These are phyloP conservation scores for Puccinia hordei DNA, from an alignment of 1,284 basidiomycete genomes.

Conservation along the genomic window DNA sequence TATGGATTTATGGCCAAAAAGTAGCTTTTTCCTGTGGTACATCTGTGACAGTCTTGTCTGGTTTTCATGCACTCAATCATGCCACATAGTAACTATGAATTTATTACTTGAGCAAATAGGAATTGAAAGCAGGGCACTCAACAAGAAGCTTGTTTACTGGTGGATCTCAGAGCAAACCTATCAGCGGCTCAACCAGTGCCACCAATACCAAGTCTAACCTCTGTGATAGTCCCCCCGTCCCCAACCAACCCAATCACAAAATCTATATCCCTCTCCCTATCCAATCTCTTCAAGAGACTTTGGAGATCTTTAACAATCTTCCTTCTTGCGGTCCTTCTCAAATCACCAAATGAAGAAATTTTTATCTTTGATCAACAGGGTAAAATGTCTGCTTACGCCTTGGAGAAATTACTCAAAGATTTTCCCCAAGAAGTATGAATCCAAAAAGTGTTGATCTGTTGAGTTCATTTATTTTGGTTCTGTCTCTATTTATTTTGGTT, in stretches of 20 bases:
- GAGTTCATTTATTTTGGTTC: no score
- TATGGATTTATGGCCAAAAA: no score
- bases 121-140: no score
- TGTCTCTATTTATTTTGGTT: no score
- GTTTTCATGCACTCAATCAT: no score
- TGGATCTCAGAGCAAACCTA: not conserved
- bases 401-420: conserved; percentile 86
- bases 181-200: conserved; percentile 26
- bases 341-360: conserved; percentile 88
- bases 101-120: no score
- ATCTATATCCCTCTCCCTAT: conserved; percentile 1
- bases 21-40: no score
- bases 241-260: not conserved
- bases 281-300: conserved; percentile 55
- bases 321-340: conserved; percentile 65
- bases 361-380: conserved; percentile 85
- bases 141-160: not conserved
- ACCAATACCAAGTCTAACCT: conserved; percentile 35
- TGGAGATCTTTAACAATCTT: conserved; percentile 74
- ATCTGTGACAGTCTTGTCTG: no score
- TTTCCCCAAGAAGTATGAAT: conserved; percentile 83
- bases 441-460: conserved; percentile 79
- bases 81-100: no score
- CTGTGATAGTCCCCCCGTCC: conserved; percentile 10
- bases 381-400: conserved; percentile 87